Conservation (phyloP, 768 basidiomycete genomes). For the Kwoniella shandongensis region DNA sequence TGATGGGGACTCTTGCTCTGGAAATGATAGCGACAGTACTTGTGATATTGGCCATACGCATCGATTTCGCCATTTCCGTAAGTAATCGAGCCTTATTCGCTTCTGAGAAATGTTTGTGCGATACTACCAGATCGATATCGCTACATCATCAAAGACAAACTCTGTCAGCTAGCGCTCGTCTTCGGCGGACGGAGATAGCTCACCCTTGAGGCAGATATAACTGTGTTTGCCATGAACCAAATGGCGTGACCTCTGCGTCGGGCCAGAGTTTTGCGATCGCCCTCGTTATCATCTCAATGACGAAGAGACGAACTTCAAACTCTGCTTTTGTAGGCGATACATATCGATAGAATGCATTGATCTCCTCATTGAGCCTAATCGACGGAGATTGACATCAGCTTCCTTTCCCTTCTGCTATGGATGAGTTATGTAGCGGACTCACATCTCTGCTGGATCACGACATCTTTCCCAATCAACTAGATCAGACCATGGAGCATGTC, state of each 20-base stretch:
- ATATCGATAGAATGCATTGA: constrained; percentile 78
- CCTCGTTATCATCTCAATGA: constrained; percentile 68
- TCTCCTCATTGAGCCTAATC: constrained; percentile 73
- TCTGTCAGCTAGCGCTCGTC: background rate
- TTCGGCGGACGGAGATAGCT: constrained; percentile 47
- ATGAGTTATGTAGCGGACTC: constrained; percentile 49
- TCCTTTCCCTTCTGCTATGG: background rate
- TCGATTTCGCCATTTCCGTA: constrained; percentile 70
- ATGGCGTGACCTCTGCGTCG: constrained; percentile 78
- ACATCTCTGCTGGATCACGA: constrained; percentile 81
- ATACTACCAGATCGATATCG: constrained; percentile 90
- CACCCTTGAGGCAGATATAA: constrained; percentile 91
- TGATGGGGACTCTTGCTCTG: constrained; percentile 91
- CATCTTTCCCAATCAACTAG: constrained; percentile 71
- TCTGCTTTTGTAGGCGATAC: constrained; percentile 83
- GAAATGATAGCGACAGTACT: constrained; percentile 80
- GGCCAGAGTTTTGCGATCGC: constrained; percentile 68
- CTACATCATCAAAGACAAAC: constrained; percentile 57
- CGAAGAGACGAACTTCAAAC: constrained; percentile 75
- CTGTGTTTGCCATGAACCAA: constrained; percentile 91
- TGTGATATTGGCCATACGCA: constrained; percentile 74
- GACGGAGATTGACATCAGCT: constrained; percentile 1
- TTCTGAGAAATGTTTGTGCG: constrained; percentile 73
- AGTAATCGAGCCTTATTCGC: constrained; percentile 64
- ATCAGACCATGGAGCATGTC: constrained; percentile 65